Base-by-base conservation (phyloP, 805 yeast genomes). In the Pichia gijzeniarum region DNA sequence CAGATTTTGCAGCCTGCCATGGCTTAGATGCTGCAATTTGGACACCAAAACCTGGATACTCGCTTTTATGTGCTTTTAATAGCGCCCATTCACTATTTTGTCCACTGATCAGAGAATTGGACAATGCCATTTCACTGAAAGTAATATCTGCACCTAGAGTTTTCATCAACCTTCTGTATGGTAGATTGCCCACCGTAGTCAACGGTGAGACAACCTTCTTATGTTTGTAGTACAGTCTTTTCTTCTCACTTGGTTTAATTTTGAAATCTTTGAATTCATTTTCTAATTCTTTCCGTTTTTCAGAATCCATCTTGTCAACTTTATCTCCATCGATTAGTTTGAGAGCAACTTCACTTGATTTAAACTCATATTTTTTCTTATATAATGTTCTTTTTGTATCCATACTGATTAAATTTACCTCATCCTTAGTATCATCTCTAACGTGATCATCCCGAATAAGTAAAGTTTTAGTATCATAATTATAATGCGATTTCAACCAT, bases 181-280 rank as follows among this genome's bases (percentile, higher is more conserved):
- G 99, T 56, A 93, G 72, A 64, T 93, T 93, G 19, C 99, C 99
- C 5, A 93, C 99, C 0, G 99, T 93, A 30, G 99, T 95, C 51
- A 93, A 73, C 1, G 99, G 99, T 2, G 97, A 87, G 7, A 93
- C 82, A 48, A 93, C 88, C 64, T 89, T 89, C 53, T 91, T 91
- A 38, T 78, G 70, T 31, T 70, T 68, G 43, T 85, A 73, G 58
- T 89, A 70, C 40, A 93, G 60, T 46, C 67, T 73, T 62, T 83
- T 85, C 77, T 93, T 93, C 63, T 93, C 98, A n/a, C 74, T 68
- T 0, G 87, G 73, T 56, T 77, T 79, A 64, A 83, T 79, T 17
- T 89, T 82, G 1, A 95, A 75, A 59, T 91, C 97, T 44, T 77
- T 68, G 58, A 80, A 91, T n/a, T 70, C 66, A 16, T 74, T 67